Evolutionary conservation across 352 stramenopile species (phyloP), one percentile per base, ranked within the genome.

Genomic region (Labyrinthula sp.): DNA sequence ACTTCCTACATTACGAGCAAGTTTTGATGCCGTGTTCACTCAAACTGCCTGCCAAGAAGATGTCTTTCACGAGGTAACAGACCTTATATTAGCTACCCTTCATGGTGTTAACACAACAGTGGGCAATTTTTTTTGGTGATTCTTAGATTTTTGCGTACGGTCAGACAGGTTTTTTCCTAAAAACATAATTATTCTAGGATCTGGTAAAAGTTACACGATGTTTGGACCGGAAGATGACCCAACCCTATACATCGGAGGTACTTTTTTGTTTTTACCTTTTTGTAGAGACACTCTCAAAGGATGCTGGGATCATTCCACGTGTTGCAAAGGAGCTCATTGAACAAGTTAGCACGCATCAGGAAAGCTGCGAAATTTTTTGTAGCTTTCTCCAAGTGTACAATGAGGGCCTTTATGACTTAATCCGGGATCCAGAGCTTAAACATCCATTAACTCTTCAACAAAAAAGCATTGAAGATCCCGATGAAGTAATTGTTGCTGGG

Each of bases 381-480:
- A 80, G 69, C 1, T 83, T 83, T 34, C 68, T 79, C 15, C 75
- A 87, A 57, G 77, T 87, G 45, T 87, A 84, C 66, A 87, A 87
- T 45, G 74, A 87, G 21, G 69, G 82, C 41, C 66, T 79, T n/a
- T 84, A 76, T 33, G 75, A 87, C 36, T 38, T 87, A 9, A 46
- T 85, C 29, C 55, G 71, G 0, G 75, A 84, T 34, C 60, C 21
- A 17, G 12, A 0, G 10, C 50, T 31, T 10, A n/a, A 47, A 27
- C 43, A 35, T 7, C 43, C 43, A 15, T 80, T 81, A 63, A 60
- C 65, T 25, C 77, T 85, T 38, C 72, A 73, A 48, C 74, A 87
- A 56, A 68, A 82, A 50, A 49, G 68, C 4, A n/a, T n/a, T n/a
- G n/a, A n/a, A n/a, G 66, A 71, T 48, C 29, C 34, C 0, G 69